These are phyloP conservation scores for Periglandula ipomoeae DNA, from an alignment of 2,329 filamentous ascomycete genomes.

Conservation along the genomic window DNA sequence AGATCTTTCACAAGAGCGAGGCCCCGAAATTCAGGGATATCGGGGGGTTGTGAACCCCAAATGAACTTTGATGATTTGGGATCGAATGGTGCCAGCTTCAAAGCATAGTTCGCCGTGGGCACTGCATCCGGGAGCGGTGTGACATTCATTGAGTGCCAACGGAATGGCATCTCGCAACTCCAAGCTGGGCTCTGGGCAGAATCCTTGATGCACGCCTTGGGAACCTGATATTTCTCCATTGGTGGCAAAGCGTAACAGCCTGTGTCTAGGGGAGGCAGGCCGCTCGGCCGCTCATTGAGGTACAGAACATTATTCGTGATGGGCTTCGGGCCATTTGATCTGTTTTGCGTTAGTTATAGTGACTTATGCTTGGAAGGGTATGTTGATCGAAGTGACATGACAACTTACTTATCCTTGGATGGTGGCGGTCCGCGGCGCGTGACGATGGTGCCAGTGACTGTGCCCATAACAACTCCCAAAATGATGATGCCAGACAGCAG, in stretches of 20 bases:
- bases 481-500: slow-evolving; percentile 38
- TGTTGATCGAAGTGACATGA: neutral
- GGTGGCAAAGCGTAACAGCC: slow-evolving; percentile 50
- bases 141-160: slow-evolving; percentile 35
- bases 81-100: slow-evolving; percentile 29
- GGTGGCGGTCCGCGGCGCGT: slow-evolving; percentile 5
- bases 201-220: slow-evolving; percentile 49
- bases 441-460: slow-evolving; percentile 31
- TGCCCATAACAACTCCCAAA: slow-evolving; percentile 46
- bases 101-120: slow-evolving; percentile 29
- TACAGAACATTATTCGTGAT: slow-evolving; percentile 39
- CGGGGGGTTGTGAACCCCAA: slow-evolving; percentile 47
- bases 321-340: slow-evolving; percentile 17
- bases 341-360: slow-evolving; percentile 1
- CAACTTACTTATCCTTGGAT: slow-evolving; percentile 16
- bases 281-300: slow-evolving; percentile 38
- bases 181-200: slow-evolving; percentile 48
- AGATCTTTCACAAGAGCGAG: slow-evolving; percentile 44
- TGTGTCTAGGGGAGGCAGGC: slow-evolving; percentile 41
- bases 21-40: slow-evolving; percentile 26
- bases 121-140: slow-evolving; percentile 16
- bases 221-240: slow-evolving; percentile 37
- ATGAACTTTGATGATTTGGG: slow-evolving; percentile 31
- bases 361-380: neutral
- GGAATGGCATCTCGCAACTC: slow-evolving; percentile 48